Base-by-base conservation (phyloP, 345 rosid species). In the Boechera retrofracta region DNA sequence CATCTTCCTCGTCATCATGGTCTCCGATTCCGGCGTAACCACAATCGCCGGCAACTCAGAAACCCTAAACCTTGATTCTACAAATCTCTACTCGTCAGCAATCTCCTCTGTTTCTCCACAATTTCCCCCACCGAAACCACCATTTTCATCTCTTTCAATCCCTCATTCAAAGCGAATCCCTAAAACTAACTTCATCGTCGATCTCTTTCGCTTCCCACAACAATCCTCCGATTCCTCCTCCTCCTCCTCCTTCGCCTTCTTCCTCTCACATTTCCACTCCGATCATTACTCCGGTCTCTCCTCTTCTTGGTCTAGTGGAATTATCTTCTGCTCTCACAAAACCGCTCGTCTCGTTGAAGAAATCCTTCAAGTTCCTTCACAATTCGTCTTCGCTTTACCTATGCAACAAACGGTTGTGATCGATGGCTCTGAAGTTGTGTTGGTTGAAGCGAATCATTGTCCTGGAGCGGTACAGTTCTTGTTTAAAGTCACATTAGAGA, bases 261-360 rank as follows among this genome's bases (percentile, higher is more conserved):
- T 94, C 82, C 98, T 94, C 66, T 89, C 97, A 48, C 97, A 94
- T 81, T 92, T 94, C 85, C 97, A 94, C 80, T 87, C 95, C 67
- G 97, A 94, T 39, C 98, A 90, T 73, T 92, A 92, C 73, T 60
- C 88, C 29, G 97, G 97, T 69, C 90, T 94, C 60, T 79, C 88
- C 69, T 59, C 87, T 41, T 49, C 86, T 54, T 94, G 98, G 97
- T 86, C 89, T n/a, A 68, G 82, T 55, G 98, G 97, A 56, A 75
- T 92, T 49, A 78, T 94, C 44, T 91, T 87, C 83, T 90, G 97
- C 78, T 92, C 98, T 49, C 83, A 66, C 5, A 70, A 72, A 58
- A 90, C 98, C 59, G 79, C 97, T 67, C 74, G 77, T 58, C 95
- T 94, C 80, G 83, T 92, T 11, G 72, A 75, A 47, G 65, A 76